Conservation (phyloP, 2,329 filamentous ascomycete species). For the Arthrinium puccinioides region DNA sequence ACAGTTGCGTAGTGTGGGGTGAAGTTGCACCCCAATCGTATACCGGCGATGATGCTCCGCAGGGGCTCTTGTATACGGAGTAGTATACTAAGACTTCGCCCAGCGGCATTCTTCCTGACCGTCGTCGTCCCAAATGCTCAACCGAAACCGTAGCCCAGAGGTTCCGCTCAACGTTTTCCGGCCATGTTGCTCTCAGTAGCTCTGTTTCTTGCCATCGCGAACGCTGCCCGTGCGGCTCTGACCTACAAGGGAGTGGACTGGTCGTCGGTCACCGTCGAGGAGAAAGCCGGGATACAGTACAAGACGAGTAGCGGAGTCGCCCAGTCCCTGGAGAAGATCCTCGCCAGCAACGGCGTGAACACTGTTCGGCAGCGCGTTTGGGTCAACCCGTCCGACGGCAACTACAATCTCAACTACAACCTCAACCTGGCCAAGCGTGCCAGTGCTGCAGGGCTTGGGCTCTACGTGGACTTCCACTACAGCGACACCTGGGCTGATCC, state of each 20-base stretch:
- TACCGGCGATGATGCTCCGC: too few species aligned
- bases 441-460: conserved; percentile 51
- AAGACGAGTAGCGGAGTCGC: conserved; percentile 45
- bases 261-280: conserved; percentile 59
- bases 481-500: conserved; percentile 69
- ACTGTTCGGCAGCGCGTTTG: conserved; percentile 64
- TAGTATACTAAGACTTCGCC: too few species aligned
- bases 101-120: too few species aligned
- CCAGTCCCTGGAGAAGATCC: conserved; percentile 54
- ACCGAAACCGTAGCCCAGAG: too few species aligned
- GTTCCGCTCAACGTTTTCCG: background rate
- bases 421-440: conserved; percentile 59
- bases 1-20: too few species aligned
- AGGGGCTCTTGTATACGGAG: too few species aligned
- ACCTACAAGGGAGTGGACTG: conserved; percentile 63
- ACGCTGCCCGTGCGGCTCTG: conserved; percentile 32
- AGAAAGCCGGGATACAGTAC: conserved; percentile 54
- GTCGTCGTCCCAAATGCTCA: too few species aligned
- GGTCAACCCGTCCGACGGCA: conserved; percentile 59
- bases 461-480: conserved; percentile 59
- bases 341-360: conserved; percentile 57
- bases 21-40: too few species aligned
- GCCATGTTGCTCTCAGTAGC: background rate
- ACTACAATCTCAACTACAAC: conserved; percentile 66
- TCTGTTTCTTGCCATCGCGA: background rate